Evolutionary conservation across 1,139 yeast species (phyloP), one percentile per base, ranked within the genome.

Genomic region (Magnusiomyces sp.): DNA sequence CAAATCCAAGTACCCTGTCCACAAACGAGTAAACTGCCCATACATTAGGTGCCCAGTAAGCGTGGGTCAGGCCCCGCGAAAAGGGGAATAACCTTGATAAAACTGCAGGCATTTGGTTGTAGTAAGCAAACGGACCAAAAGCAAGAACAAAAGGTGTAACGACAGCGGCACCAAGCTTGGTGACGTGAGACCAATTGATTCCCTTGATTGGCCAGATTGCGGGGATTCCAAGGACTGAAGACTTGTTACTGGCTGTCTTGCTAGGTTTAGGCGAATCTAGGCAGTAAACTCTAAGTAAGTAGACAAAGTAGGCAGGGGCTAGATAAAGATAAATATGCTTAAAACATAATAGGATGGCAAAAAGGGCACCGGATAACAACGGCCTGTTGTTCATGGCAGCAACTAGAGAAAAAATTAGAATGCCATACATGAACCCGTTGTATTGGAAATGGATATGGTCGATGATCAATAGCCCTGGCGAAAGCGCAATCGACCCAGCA

Each of bases 21-120:
- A 75, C 56, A 58, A 87, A 84, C 0, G 97, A 86, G 66, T 92
- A 92, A 11, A 92, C 60, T 0, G 98, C 96, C 99, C 99, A 92
- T 49, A 89, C 72, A 60, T 92, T 92, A 3, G 98, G 98, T 0
- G 98, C 98, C 98, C 98, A 92, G 68, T 94, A 94, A 0, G 97
- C 97, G 66, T 94, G 98, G 4, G 97, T 92, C 40, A 94, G 73
- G 1, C 98, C 98, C 62, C 98, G 76, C 47, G 95, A 84, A 63
- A 92, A 92, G 5, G 98, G 98, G 67, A 92, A 92, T 40, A 94
- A 68, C 47, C 98, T 72, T 5, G 71, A 64, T 11, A 87, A 47
- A 16, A 92, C 68, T 55, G 87, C 80, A 1, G 86, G 84, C 48
- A 85, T 62, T 42, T 82, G 84, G 5, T 75, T 72, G 58, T 79